These are phyloP conservation scores for Paraconiothyrium brasiliense DNA, from an alignment of 2,329 filamentous ascomycete genomes.

Conservation along the genomic window DNA sequence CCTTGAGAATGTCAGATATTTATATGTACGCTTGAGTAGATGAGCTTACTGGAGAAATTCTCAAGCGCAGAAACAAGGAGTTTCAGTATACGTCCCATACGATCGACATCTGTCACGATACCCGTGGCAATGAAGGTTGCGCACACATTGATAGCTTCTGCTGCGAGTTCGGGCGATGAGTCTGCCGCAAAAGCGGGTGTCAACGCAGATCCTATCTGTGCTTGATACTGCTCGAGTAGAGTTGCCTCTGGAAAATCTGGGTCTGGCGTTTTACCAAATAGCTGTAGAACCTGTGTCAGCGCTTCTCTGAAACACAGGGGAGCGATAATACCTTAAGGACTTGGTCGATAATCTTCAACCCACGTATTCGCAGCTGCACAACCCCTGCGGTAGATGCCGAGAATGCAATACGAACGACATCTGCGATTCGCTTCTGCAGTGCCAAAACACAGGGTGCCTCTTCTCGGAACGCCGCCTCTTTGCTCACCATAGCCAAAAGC, in stretches of 20 bases:
- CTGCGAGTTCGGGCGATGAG: conserved; percentile 93
- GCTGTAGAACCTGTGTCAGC: conserved; percentile 51
- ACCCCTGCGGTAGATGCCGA: conserved; percentile 96
- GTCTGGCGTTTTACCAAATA: conserved; percentile 95
- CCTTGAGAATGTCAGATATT: conserved; percentile 42
- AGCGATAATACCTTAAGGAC: conserved; percentile 71
- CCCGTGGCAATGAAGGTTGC: conserved; percentile 98
- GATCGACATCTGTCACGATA: conserved; percentile 95
- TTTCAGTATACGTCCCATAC: conserved; percentile 98
- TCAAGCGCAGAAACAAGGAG: conserved; percentile 89
- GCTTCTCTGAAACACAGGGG: neutral
- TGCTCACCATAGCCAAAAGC: conserved; percentile 79
- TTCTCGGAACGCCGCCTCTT: conserved; percentile 79
- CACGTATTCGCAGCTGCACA: conserved; percentile 87
- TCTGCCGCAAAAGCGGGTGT: conserved; percentile 96
- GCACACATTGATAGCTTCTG: conserved; percentile 95
- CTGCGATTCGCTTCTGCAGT: conserved; percentile 83
- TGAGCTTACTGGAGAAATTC: conserved; percentile 76
- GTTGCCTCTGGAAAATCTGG: conserved; percentile 98
- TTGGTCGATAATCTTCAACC: conserved; percentile 91
- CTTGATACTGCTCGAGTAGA: conserved; percentile 96
- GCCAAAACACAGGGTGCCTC: conserved; percentile 80
- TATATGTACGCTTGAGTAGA: neutral
- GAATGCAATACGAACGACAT: conserved; percentile 96
- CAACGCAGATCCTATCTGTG: conserved; percentile 94